phyloP scores from a whole-genome alignment of 1,284 basidiomycete species.

The Schizopora paradoxa region DNA sequence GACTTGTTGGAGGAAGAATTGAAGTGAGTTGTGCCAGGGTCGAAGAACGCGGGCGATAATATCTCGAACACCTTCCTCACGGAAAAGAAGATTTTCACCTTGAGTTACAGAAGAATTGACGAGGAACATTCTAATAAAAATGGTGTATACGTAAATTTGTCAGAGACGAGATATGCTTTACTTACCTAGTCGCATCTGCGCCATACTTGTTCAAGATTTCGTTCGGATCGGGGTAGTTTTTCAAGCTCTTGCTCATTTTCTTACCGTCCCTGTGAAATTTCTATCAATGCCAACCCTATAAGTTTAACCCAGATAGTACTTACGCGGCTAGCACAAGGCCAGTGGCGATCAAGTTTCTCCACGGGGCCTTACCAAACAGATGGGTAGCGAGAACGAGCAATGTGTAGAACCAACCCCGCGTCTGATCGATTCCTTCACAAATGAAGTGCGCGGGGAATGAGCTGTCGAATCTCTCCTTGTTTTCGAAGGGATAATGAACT shows the following conservation, averaged over 20 bases:
- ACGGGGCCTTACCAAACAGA: slow-evolving; percentile 89
- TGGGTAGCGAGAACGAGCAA: slow-evolving; percentile 93
- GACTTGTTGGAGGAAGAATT: slow-evolving; percentile 98
- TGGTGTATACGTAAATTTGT: not conserved
- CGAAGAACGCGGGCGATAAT: slow-evolving; percentile 92
- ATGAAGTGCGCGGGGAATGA: slow-evolving; percentile 98
- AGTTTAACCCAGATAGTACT: slow-evolving; percentile 27
- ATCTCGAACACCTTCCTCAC: slow-evolving; percentile 96
- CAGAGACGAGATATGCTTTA: slow-evolving; percentile 1
- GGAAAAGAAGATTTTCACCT: slow-evolving; percentile 96
- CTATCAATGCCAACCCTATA: too few relatives aligned
- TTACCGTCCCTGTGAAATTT: slow-evolving; percentile 77
- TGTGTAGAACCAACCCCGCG: slow-evolving; percentile 99
- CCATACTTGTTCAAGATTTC: slow-evolving; percentile 89
- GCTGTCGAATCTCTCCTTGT: slow-evolving; percentile 80
- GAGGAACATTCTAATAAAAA: slow-evolving; percentile 86
- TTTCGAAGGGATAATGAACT: slow-evolving; percentile 97
- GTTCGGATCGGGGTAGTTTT: slow-evolving; percentile 98
- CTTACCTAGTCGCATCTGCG: slow-evolving; percentile 88
- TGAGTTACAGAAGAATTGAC: slow-evolving; percentile 99
- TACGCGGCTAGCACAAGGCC: slow-evolving; percentile 93
- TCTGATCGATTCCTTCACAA: slow-evolving; percentile 95
- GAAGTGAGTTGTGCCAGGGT: slow-evolving; percentile 99
- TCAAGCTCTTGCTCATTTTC: slow-evolving; percentile 99
- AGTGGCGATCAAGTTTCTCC: slow-evolving; percentile 97